phyloP scores from a whole-genome alignment of 2,329 filamentous ascomycete species.

The Neurospora sp. region DNA sequence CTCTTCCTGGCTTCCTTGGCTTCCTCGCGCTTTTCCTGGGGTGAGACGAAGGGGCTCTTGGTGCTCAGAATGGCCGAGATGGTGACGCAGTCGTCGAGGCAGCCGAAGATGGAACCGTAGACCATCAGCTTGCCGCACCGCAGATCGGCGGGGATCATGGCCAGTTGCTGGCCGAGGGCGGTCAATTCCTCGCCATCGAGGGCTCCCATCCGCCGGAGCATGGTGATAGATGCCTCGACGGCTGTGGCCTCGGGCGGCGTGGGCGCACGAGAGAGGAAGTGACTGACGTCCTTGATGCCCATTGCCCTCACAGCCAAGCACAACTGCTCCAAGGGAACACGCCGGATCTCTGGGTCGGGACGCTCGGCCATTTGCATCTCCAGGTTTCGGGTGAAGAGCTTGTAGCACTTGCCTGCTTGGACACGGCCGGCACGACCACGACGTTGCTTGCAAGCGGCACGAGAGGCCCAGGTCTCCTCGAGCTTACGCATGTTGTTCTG shows the following conservation, averaged over 20 bases:
- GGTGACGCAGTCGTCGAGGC: slow-evolving; percentile 77
- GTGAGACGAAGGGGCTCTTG: slow-evolving; percentile 76
- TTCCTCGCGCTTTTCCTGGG: slow-evolving; percentile 72
- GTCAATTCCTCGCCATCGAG: slow-evolving; percentile 80
- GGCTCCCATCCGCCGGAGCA: slow-evolving; percentile 79
- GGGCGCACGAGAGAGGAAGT: slow-evolving; percentile 75
- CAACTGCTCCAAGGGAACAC: slow-evolving; percentile 87
- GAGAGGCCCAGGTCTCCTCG: slow-evolving; percentile 90
- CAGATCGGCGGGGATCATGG: slow-evolving; percentile 88
- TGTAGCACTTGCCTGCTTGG: slow-evolving; percentile 84
- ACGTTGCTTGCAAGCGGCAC: slow-evolving; percentile 87
- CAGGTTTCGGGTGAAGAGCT: slow-evolving; percentile 80
- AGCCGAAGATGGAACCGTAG: slow-evolving; percentile 88
- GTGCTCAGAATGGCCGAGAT: slow-evolving; percentile 90
- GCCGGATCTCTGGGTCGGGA: slow-evolving; percentile 85
- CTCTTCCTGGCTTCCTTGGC: slow-evolving; percentile 64
- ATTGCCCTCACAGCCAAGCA: slow-evolving; percentile 93
- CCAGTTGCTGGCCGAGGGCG: slow-evolving; percentile 83
- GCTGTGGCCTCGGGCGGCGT: slow-evolving; percentile 81
- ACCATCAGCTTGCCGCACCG: slow-evolving; percentile 92
- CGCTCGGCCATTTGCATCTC: slow-evolving; percentile 80
- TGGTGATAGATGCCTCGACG: slow-evolving; percentile 72
- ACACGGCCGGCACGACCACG: slow-evolving; percentile 91
- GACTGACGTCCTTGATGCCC: slow-evolving; percentile 73
- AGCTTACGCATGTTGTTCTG: slow-evolving; percentile 90